These are phyloP conservation scores for Metschnikowia amazonensis DNA, from an alignment of 805 yeast species.

Conservation along the genomic window DNA sequence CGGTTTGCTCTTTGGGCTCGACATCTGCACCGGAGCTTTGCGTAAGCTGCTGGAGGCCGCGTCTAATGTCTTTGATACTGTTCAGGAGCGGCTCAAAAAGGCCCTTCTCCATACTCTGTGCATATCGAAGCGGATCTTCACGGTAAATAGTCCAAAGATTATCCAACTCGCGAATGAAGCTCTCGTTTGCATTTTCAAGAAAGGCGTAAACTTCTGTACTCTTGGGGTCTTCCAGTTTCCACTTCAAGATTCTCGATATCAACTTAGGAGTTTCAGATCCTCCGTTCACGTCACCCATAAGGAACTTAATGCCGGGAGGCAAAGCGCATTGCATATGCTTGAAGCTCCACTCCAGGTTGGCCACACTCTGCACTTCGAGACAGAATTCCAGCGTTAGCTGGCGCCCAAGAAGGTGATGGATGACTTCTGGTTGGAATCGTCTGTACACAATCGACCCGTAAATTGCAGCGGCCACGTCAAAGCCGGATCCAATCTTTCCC, in stretches of 20 bases:
- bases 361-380: conserved; percentile 28
- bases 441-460: conserved; percentile 83
- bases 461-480: conserved; percentile 94
- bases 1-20: conserved; percentile 78
- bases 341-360: conserved; percentile 60
- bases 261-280: conserved; percentile 95
- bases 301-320: conserved; percentile 63
- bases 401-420: conserved; percentile 35
- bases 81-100: conserved; percentile 31
- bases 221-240: conserved; percentile 56
- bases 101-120: conserved; percentile 2
- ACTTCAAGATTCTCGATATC: conserved; percentile 67
- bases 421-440: conserved; percentile 62
- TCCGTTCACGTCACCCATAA: conserved; percentile 91
- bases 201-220: conserved; percentile 50
- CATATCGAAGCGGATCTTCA: conserved; percentile 34
- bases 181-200: conserved; percentile 57
- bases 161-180: conserved; percentile 48
- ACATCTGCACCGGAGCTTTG: conserved; percentile 72
- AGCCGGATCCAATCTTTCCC: conserved; percentile 93
- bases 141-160: conserved; percentile 33
- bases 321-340: conserved; percentile 51
- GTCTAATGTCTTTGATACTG: conserved; percentile 51
- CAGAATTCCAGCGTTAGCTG: conserved; percentile 10
- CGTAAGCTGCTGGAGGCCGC: conserved; percentile 58